These are phyloP conservation scores for Solanum chacoense DNA, from an alignment of 305 asterid species.

Conservation along the genomic window DNA sequence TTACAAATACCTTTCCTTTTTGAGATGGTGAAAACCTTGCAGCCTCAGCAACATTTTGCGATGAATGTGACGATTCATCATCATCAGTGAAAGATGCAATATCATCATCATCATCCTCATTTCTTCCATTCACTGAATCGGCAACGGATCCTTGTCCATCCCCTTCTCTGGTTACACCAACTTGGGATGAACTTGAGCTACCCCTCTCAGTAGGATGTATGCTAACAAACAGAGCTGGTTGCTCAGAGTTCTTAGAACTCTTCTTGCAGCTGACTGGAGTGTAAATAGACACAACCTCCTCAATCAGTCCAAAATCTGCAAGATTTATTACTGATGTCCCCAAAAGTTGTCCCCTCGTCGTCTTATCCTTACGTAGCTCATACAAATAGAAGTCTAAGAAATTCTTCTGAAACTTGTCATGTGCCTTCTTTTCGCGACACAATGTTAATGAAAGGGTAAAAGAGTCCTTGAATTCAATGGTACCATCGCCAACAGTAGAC, in stretches of 20 bases:
- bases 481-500: slow-evolving; percentile 50
- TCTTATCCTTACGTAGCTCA: slow-evolving; percentile 70
- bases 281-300: slow-evolving; percentile 28
- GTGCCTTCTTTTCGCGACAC: slow-evolving; percentile 29
- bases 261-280: slow-evolving; percentile 62
- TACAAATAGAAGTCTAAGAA: slow-evolving; percentile 51
- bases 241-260: slow-evolving; percentile 28
- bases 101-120: slow-evolving; percentile 30
- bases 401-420: slow-evolving; percentile 50
- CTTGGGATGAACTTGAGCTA: slow-evolving; percentile 44
- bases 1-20: slow-evolving; percentile 43
- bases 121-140: slow-evolving; percentile 15
- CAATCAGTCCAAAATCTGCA: slow-evolving; percentile 58
- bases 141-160: slow-evolving; percentile 48
- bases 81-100: slow-evolving; percentile 59
- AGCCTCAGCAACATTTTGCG: slow-evolving; percentile 46
- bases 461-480: slow-evolving; percentile 52
- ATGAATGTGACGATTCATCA: slow-evolving; percentile 61
- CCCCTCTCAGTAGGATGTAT: slow-evolving; percentile 55
- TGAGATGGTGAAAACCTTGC: slow-evolving; percentile 49
- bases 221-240: slow-evolving; percentile 45
- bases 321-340: slow-evolving; percentile 60
- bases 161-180: slow-evolving; percentile 37
- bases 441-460: slow-evolving; percentile 49
- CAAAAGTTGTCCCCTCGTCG: slow-evolving; percentile 41